A percentile compares a stretch with the other conserved stretches of the same genome.
Evolutionary conservation across 106 monocot species (phyloP).

Genomic region (Ottelia alismoides): DNA sequence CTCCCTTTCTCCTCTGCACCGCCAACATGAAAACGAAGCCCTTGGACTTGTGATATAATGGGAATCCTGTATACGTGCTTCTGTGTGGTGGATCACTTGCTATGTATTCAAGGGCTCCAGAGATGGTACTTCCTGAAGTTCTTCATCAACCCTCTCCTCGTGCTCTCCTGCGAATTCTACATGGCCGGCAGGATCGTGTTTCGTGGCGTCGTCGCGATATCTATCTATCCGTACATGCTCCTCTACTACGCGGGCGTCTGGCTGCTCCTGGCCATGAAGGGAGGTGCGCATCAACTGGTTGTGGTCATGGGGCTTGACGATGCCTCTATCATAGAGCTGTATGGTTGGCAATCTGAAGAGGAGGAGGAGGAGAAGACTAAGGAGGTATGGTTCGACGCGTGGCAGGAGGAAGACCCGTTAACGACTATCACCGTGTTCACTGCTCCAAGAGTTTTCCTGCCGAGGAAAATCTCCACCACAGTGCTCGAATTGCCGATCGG

Average conservation of each 20-base stretch:
- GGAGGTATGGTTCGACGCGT: not conserved
- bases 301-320: constrained; percentile 5
- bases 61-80: constrained; percentile 9
- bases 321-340: constrained; percentile 2
- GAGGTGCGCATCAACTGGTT: not conserved
- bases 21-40: too few species aligned
- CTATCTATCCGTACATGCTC: not conserved
- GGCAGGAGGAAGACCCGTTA: constrained; percentile 1
- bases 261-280: not conserved
- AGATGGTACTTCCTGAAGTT: constrained; percentile 7
- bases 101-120: not conserved
- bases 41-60: too few species aligned
- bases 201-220: not conserved
- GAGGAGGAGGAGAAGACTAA: not conserved
- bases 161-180: constrained; percentile 2
- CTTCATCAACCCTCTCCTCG: constrained; percentile 10
- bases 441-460: not conserved
- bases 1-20: too few species aligned
- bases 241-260: not conserved
- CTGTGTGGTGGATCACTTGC: constrained; percentile 3
- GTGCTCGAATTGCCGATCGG: not conserved
- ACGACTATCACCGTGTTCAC: not conserved
- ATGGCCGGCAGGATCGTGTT: not conserved
- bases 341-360: too few species aligned
- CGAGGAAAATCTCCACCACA: not conserved